phyloP scores from a whole-genome alignment of 2,329 filamentous ascomycete genomes.

The Penicillium sp. region DNA sequence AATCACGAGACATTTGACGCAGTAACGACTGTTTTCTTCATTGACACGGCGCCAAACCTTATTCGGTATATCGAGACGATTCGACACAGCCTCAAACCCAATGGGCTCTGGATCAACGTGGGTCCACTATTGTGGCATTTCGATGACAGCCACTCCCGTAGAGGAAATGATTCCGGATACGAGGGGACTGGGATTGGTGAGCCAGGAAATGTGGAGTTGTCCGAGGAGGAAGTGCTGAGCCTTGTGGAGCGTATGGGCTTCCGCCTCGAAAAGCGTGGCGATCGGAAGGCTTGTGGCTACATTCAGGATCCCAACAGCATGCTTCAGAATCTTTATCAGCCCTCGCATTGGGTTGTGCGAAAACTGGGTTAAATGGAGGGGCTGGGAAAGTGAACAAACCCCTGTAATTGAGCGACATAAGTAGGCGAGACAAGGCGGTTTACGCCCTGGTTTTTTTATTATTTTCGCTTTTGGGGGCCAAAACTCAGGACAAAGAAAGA shows the following conservation, averaged over 20 bases:
- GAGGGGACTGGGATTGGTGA: conserved; percentile 68
- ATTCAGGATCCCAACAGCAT: conserved; percentile 83
- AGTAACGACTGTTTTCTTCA: conserved; percentile 89
- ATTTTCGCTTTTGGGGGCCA: not conserved
- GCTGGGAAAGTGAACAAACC: not conserved
- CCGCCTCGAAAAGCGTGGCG: conserved; percentile 62
- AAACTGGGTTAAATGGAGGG: conserved; percentile 49
- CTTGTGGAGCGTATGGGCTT: conserved; percentile 77
- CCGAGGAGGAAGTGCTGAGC: conserved; percentile 79
- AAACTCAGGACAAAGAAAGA: not conserved
- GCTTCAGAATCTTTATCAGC: conserved; percentile 77
- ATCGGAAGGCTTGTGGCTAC: conserved; percentile 65
- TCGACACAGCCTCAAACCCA: conserved; percentile 68
- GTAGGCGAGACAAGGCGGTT: not conserved
- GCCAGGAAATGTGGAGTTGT: conserved; percentile 85
- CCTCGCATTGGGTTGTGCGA: conserved; percentile 80
- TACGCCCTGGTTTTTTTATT: not conserved
- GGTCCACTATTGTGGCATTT: conserved; percentile 96
- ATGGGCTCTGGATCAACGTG: conserved; percentile 83
- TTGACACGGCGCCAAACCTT: conserved; percentile 93
- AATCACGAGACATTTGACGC: conserved; percentile 69
- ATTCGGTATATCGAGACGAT: conserved; percentile 88
- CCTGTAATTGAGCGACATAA: not conserved
- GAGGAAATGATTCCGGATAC: conserved; percentile 23
- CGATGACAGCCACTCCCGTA: conserved; percentile 56